A percentile compares a stretch with the other conserved stretches of the same genome.
Evolutionary conservation across 805 yeast genomes (phyloP).

Genomic region (Clavispora phyllophila): DNA sequence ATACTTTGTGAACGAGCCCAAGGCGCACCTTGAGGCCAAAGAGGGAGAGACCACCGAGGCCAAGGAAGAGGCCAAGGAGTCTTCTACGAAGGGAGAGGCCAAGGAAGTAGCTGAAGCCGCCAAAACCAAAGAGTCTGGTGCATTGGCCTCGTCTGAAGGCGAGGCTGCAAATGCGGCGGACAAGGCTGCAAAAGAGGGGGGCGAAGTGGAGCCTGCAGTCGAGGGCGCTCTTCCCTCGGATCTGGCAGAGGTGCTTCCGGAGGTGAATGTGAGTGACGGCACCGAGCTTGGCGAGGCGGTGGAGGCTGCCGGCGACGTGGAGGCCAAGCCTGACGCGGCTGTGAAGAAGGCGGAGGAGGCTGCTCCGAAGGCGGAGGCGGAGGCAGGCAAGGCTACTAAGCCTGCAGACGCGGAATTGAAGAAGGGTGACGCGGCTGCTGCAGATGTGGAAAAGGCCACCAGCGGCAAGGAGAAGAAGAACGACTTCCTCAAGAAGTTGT

Average conservation of each 20-base stretch:
- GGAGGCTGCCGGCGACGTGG: constrained; percentile 2
- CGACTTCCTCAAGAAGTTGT: constrained; percentile 32
- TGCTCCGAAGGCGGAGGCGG: constrained; percentile 4
- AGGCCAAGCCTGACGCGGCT: constrained; percentile 2
- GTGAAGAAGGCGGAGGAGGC: constrained; percentile 2
- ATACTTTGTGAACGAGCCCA: constrained; percentile 11
- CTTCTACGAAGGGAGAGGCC: no score
- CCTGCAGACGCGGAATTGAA: constrained; percentile 23
- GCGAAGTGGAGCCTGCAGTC: constrained; percentile 15
- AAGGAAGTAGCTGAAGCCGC: constrained; percentile 3
- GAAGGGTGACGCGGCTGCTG: constrained; percentile 18
- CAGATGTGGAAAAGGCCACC: constrained; percentile 26
- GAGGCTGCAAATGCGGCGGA: constrained; percentile 1
- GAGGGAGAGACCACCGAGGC: constrained; percentile 1
- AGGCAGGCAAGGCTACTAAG: constrained; percentile 10
- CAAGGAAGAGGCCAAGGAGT: constrained; percentile 2
- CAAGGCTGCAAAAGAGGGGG: constrained; percentile 19
- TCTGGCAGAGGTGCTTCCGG: constrained; percentile 5
- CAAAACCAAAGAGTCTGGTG: constrained; percentile 1
- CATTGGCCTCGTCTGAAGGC: not conserved
- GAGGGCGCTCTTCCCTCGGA: constrained; percentile 2
- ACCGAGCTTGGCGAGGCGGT: constrained; percentile 4
- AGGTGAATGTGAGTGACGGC: constrained; percentile 2
- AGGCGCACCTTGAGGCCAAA: constrained; percentile 6
- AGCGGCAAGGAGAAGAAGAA: constrained; percentile 24